Conservation (phyloP, 129 eudicot genomes). For the Tanacetum coccineum region DNA sequence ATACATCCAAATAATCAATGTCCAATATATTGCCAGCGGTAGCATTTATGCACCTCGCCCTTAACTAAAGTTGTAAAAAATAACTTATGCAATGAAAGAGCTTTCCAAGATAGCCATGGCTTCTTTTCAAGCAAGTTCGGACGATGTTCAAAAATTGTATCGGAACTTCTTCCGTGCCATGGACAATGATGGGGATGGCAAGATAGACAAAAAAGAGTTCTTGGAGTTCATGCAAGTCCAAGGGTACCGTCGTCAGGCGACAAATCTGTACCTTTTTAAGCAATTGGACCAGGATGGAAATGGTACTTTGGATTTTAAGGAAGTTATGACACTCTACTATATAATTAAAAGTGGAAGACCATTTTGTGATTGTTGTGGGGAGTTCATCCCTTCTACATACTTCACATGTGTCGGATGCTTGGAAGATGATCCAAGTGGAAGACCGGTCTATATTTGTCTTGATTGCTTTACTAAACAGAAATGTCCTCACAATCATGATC, state of each 20-base stretch:
- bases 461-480: slow-evolving; percentile 17
- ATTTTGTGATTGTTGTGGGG: slow-evolving; percentile 34
- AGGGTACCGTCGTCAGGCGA: slow-evolving; percentile 30
- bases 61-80: no score
- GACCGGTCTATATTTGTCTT: slow-evolving; percentile 22
- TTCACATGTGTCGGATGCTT: slow-evolving; percentile 43
- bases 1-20: no score
- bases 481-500: slow-evolving; percentile 22
- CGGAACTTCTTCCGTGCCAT: no score
- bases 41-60: no score
- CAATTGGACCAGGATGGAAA: slow-evolving; percentile 31
- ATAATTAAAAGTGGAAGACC: slow-evolving; percentile 54
- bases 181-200: slow-evolving; percentile 40
- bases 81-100: no score
- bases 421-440: slow-evolving; percentile 7
- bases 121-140: no score
- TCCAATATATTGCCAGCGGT: no score
- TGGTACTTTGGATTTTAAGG: slow-evolving; percentile 40
- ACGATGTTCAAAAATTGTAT: no score
- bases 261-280: slow-evolving; percentile 21
- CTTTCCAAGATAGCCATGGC: no score
- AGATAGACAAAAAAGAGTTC: slow-evolving; percentile 38
- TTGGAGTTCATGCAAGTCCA: slow-evolving; percentile 30
- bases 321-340: slow-evolving; percentile 49
- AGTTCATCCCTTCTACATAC: slow-evolving; percentile 33